phyloP scores from a whole-genome alignment of 805 yeast genomes.

The Groenewaldozyma salmanticensis region DNA sequence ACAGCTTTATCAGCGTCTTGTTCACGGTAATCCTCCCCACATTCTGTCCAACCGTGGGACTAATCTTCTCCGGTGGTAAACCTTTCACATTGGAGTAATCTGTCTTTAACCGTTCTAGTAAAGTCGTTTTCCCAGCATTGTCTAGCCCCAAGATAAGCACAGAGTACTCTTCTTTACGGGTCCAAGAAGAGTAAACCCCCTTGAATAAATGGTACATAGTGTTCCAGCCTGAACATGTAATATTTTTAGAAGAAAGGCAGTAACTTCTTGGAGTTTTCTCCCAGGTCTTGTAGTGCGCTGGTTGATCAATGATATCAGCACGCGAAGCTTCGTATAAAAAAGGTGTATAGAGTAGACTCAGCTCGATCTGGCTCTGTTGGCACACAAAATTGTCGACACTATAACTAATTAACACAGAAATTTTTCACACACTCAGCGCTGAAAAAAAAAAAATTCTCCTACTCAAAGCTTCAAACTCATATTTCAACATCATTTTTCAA shows the following conservation, averaged over 20 bases:
- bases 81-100: constrained; percentile 33
- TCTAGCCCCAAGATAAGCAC: constrained; percentile 81
- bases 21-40: constrained; percentile 34
- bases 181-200: constrained; percentile 50
- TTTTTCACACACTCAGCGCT: no score
- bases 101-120: constrained; percentile 56
- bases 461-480: no score
- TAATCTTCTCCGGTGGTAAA: constrained; percentile 39
- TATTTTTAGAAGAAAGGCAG: no score
- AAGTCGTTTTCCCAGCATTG: constrained; percentile 92
- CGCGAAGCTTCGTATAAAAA: no score
- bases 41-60: constrained; percentile 93
- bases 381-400: no score
- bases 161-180: constrained; percentile 56
- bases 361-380: no score
- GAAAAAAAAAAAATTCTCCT: no score
- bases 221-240: neutral
- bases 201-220: constrained; percentile 59
- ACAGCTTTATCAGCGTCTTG: constrained; percentile 50
- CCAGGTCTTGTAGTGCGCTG: neutral
- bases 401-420: no score
- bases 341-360: no score
- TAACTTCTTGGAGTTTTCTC: neutral
- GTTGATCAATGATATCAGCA: no score
- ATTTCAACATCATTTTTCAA: no score